phyloP scores from a whole-genome alignment of 2,329 filamentous ascomycete species.

The Chrysosphaeria jannelii region DNA sequence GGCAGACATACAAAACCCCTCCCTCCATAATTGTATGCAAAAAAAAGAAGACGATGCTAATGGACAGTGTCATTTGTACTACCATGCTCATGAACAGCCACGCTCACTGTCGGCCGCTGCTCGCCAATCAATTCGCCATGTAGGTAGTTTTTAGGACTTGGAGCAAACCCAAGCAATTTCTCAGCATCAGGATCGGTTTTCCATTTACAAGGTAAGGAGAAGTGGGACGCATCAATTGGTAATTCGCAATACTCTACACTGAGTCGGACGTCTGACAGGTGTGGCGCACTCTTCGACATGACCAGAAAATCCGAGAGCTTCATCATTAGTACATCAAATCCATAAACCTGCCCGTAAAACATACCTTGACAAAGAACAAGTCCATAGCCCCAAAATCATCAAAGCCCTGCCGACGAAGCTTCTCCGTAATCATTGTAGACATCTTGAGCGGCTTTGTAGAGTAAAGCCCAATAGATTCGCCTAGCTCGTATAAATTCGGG shows the following conservation, averaged over 20 bases:
- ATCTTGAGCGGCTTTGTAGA: not conserved
- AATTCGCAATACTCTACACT: constrained; percentile 28
- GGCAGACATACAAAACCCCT: too few species aligned
- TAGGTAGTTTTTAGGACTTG: constrained; percentile 25
- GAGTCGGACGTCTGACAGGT: constrained; percentile 24
- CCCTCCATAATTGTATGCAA: too few species aligned
- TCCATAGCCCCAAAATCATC: constrained; percentile 24
- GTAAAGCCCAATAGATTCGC: constrained; percentile 19
- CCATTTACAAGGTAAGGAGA: constrained; percentile 22
- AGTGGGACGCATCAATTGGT: constrained; percentile 17
- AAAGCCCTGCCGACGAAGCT: constrained; percentile 18
- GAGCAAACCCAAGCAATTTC: constrained; percentile 21
- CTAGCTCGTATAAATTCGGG: constrained; percentile 19
- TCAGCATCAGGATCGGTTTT: constrained; percentile 23
- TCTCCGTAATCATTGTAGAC: constrained; percentile 3
- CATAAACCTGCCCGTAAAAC: too few species aligned
- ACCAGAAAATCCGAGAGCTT: constrained; percentile 31
- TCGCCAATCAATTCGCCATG: constrained; percentile 23
- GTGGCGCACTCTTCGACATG: constrained; percentile 23
- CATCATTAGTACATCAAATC: not conserved
- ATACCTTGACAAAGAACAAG: constrained; percentile 37
- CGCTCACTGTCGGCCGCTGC: too few species aligned
- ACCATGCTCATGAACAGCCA: too few species aligned
- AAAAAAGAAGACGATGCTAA: too few species aligned
- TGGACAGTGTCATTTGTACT: too few species aligned